These are phyloP conservation scores for Singerocomus inundabilis DNA, from an alignment of 1,284 basidiomycete species.

Conservation along the genomic window DNA sequence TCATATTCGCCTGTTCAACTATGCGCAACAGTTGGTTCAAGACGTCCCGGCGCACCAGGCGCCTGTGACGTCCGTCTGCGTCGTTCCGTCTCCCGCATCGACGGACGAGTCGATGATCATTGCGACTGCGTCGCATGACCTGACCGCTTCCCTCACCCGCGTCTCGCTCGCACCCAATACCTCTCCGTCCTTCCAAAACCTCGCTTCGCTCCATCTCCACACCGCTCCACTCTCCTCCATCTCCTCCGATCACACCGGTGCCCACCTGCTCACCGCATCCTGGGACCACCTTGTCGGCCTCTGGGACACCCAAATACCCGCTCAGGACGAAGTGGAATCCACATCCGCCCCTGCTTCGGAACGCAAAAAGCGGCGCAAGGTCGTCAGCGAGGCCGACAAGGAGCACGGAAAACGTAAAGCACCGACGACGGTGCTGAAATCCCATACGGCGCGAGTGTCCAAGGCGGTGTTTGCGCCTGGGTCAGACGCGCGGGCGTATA, in stretches of 20 bases:
- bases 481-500: conserved; percentile 47
- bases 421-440: conserved; percentile 66
- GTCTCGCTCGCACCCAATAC: conserved; percentile 39
- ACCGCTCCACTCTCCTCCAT: conserved; percentile 75
- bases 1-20: conserved; percentile 70
- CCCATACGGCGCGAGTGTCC: conserved; percentile 73
- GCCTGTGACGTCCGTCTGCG: conserved; percentile 71
- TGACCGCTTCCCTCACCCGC: conserved; percentile 66
- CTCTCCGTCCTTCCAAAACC: neutral
- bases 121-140: conserved; percentile 83
- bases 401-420: conserved; percentile 53
- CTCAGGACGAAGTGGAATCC: conserved; percentile 57
- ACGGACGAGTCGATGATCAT: conserved; percentile 50
- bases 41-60: conserved; percentile 57
- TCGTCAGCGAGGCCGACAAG: conserved; percentile 33
- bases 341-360: conserved; percentile 34
- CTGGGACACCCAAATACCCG: conserved; percentile 67
- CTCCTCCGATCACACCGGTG: conserved; percentile 49
- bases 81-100: conserved; percentile 42
- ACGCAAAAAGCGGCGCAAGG: conserved; percentile 57
- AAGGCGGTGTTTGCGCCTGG: conserved; percentile 49
- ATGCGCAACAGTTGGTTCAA: conserved; percentile 55
- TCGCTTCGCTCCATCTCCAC: conserved; percentile 74
- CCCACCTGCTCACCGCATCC: conserved; percentile 39
- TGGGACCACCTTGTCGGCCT: conserved; percentile 57